Conservation (phyloP, 1,284 basidiomycete genomes). For the Sporisorium scitamineum region DNA sequence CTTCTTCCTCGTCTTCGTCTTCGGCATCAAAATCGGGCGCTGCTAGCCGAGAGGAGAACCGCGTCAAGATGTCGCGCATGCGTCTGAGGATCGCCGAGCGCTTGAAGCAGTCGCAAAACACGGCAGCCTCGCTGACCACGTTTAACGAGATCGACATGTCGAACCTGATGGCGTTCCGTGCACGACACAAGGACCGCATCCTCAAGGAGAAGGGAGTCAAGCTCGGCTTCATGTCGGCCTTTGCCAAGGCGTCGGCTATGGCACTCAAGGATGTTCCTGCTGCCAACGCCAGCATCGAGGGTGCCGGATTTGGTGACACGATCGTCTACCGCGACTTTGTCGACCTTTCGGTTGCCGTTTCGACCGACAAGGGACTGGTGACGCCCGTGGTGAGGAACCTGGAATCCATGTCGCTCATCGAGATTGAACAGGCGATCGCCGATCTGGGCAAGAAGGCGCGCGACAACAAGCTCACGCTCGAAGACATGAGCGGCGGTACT, state of each 20-base stretch:
- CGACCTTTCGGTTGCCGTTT: conserved; percentile 81
- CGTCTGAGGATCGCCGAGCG: conserved; percentile 95
- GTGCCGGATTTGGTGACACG: conserved; percentile 77
- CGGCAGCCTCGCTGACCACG: conserved; percentile 94
- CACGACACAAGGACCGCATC: conserved; percentile 92
- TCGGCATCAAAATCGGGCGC: conserved; percentile 46
- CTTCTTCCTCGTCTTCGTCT: conserved; percentile 19
- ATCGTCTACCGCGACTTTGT: conserved; percentile 93
- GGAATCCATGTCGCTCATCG: conserved; percentile 86
- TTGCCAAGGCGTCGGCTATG: conserved; percentile 86
- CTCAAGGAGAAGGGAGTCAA: conserved; percentile 95
- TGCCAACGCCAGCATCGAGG: conserved; percentile 94
- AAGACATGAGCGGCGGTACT: conserved; percentile 86
- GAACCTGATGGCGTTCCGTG: conserved; percentile 90
- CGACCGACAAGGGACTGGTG: conserved; percentile 96
- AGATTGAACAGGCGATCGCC: conserved; percentile 93
- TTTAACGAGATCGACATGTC: conserved; percentile 99
- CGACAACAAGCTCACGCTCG: conserved; percentile 92
- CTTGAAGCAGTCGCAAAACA: conserved; percentile 97
- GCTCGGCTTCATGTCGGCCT: conserved; percentile 98
- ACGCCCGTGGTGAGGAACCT: conserved; percentile 95
- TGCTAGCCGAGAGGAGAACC: conserved; percentile 80
- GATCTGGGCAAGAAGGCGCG: conserved; percentile 92
- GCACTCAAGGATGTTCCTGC: conserved; percentile 92
- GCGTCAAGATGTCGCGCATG: conserved; percentile 79